Conservation (phyloP, 345 rosid genomes). For the Acer yangbiense region DNA sequence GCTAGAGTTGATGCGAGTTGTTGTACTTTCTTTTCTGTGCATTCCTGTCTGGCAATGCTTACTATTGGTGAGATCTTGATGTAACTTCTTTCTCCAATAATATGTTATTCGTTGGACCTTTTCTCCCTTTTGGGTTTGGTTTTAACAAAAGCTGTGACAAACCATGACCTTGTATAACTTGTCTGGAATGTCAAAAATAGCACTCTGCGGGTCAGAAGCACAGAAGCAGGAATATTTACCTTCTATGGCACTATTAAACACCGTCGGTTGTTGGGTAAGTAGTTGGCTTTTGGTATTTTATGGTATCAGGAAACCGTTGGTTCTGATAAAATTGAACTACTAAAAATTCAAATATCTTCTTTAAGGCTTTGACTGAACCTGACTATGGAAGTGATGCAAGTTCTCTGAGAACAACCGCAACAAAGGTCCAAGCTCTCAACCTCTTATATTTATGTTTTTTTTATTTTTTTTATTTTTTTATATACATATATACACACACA, state of each 20-base stretch:
- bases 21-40: slow-evolving; percentile 84
- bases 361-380: slow-evolving; percentile 93
- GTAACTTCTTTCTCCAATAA: background rate
- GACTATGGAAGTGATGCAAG: slow-evolving; percentile 98
- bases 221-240: slow-evolving; percentile 87
- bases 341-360: slow-evolving; percentile 23
- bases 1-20: slow-evolving; percentile 99
- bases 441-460: background rate
- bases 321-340: slow-evolving; percentile 12
- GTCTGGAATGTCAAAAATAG: slow-evolving; percentile 49
- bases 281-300: slow-evolving; percentile 1
- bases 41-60: slow-evolving; percentile 91
- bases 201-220: slow-evolving; percentile 87
- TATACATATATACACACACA: no score
- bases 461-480: no score
- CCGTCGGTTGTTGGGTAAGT: slow-evolving; percentile 94
- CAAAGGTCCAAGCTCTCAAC: slow-evolving; percentile 54
- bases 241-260: slow-evolving; percentile 71
- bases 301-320: background rate
- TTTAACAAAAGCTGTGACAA: background rate
- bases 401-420: slow-evolving; percentile 74
- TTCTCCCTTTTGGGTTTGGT: background rate
- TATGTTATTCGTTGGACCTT: background rate
- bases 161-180: slow-evolving; percentile 17
- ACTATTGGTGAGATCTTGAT: slow-evolving; percentile 67